phyloP scores from a whole-genome alignment of 2,329 filamentous ascomycete species.

The Plenodomus lindquistii region DNA sequence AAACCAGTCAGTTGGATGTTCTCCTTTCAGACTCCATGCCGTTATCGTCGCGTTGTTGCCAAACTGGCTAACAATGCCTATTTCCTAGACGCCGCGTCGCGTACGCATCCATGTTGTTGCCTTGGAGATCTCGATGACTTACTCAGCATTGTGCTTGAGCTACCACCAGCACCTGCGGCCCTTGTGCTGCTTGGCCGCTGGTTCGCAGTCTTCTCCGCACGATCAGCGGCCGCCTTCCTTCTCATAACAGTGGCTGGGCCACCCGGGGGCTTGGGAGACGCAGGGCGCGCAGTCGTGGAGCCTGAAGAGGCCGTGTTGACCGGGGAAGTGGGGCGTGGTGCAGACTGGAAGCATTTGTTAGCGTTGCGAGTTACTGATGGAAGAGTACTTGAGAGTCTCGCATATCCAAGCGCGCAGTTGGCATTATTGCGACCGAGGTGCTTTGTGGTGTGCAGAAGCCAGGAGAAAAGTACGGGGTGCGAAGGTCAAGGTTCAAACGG shows the following conservation, averaged over 20 bases:
- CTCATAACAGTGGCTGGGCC: slow-evolving; percentile 95
- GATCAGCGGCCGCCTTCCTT: slow-evolving; percentile 91
- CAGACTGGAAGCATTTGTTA: not conserved
- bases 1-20: not conserved
- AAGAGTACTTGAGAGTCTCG: not conserved
- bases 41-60: no score
- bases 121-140: slow-evolving; percentile 49
- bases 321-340: slow-evolving; percentile 43
- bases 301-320: slow-evolving; percentile 57
- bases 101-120: not conserved
- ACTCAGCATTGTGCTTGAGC: slow-evolving; percentile 98
- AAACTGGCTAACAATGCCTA: no score
- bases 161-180: slow-evolving; percentile 90
- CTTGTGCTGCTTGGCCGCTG: slow-evolving; percentile 88
- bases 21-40: not conserved
- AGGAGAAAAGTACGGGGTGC: not conserved
- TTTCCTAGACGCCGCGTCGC: not conserved
- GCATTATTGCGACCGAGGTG: not conserved
- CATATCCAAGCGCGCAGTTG: not conserved
- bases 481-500: not conserved
- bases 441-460: not conserved
- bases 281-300: slow-evolving; percentile 73
- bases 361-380: not conserved
- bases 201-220: slow-evolving; percentile 97
- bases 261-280: slow-evolving; percentile 86